Conservation (phyloP, 1,139 yeast species). For the Hanseniaspora gamundiae region DNA sequence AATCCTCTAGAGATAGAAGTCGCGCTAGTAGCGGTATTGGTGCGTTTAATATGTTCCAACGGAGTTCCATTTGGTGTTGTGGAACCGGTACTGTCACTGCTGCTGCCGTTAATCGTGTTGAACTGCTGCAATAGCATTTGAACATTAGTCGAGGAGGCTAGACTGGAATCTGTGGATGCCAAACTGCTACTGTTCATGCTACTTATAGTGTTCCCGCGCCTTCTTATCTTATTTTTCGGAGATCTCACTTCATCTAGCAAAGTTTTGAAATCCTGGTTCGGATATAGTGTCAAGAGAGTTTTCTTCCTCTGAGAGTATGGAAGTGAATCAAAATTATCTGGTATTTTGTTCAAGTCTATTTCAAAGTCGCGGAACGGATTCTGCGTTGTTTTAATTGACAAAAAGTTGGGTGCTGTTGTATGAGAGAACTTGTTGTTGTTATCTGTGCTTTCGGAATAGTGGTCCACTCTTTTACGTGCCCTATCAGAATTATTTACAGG, state of each 20-base stretch:
- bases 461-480: neutral
- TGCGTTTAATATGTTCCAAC: neutral
- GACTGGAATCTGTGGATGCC: neutral
- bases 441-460: neutral
- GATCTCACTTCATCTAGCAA: conserved; percentile 14
- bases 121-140: neutral
- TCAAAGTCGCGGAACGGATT: neutral
- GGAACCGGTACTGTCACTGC: neutral
- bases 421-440: no score
- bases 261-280: conserved; percentile 34
- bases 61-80: neutral
- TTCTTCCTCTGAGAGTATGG: conserved; percentile 62
- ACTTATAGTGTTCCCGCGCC: neutral
- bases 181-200: neutral
- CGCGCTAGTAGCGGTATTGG: neutral
- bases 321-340: conserved; percentile 47
- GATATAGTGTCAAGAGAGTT: conserved; percentile 43
- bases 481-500: neutral
- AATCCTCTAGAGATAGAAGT: conserved; percentile 34
- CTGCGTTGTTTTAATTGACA: no score
- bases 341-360: conserved; percentile 29
- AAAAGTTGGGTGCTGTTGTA: no score
- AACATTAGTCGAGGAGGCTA: neutral
- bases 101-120: conserved; percentile 1
- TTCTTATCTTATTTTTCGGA: neutral